Percentiles rank a stretch among this genome's conserved stretches.
Evolutionary conservation across 176 grass and related monocot genomes (phyloP).

Genomic region (Aegilops speltoides): DNA sequence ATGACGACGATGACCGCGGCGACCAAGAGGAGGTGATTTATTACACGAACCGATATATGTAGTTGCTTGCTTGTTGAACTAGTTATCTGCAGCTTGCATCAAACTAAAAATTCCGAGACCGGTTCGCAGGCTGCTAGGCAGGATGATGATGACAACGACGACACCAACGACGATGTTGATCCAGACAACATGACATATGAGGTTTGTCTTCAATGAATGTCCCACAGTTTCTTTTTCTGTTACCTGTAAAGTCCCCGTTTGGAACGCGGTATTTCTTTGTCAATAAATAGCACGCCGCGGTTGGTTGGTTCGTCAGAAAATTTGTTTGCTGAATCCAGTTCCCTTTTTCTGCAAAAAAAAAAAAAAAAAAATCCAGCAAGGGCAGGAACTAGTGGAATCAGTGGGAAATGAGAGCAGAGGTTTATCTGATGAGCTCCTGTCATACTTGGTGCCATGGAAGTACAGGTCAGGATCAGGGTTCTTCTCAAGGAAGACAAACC

Average conservation of each 20-base stretch:
- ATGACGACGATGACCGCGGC: conserved; percentile 22
- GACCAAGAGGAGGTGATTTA: conserved; percentile 50
- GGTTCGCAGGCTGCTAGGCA: conserved; percentile 42
- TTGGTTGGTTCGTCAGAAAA: not conserved
- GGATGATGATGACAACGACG: conserved; percentile 42
- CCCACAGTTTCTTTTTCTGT: not conserved
- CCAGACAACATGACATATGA: conserved; percentile 92
- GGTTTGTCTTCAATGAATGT: conserved; percentile 22
- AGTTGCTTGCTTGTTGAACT: not conserved
- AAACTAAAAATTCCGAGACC: conserved; percentile 8
- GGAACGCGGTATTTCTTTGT: not conserved
- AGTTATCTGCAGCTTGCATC: not conserved
- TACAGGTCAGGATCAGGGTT: conserved; percentile 69
- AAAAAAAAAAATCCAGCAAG: conserved; percentile 43
- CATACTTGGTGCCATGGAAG: conserved; percentile 48
- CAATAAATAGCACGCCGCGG: not conserved
- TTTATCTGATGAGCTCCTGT: conserved; percentile 71
- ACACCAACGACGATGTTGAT: conserved; percentile 17
- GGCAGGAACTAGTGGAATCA: conserved; percentile 58
- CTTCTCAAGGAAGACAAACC: conserved; percentile 55
- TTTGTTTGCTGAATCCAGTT: not conserved
- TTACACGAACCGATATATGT: not conserved
- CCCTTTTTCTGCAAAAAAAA: not conserved
- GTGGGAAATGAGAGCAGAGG: conserved; percentile 68
- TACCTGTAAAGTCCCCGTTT: not conserved